Evolutionary conservation across 1,139 yeast species (phyloP).

Genomic region (Groenewaldozyma auringiensis): DNA sequence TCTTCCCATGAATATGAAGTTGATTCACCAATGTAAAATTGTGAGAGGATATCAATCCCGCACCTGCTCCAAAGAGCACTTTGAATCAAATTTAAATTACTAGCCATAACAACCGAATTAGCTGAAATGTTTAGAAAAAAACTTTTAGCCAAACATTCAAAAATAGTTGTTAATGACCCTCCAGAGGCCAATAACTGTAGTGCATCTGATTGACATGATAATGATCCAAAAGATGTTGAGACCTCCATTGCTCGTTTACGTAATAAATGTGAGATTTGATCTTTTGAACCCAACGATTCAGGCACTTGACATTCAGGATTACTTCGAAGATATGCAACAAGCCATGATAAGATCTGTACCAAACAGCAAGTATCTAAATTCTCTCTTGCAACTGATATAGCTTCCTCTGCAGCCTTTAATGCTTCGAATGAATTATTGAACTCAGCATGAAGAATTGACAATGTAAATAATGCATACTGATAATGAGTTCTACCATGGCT

Average conservation of each 20-base stretch:
- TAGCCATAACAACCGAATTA: constrained; percentile 26
- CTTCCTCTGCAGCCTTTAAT: constrained; percentile 73
- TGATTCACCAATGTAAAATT: constrained; percentile 16
- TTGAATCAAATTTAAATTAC: constrained; percentile 23
- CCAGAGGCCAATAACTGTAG: constrained; percentile 47
- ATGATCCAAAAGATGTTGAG: constrained; percentile 43
- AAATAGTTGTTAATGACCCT: constrained; percentile 36
- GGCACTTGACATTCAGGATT: constrained; percentile 43
- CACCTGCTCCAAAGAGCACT: constrained; percentile 25
- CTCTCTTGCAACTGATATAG: constrained; percentile 82
- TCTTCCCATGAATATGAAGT: constrained; percentile 7
- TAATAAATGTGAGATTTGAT: constrained; percentile 57
- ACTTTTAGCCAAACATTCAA: constrained; percentile 51
- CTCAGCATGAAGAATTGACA: constrained; percentile 70
- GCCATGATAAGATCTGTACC: constrained; percentile 73
- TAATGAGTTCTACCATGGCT: constrained; percentile 54
- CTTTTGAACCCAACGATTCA: constrained; percentile 33
- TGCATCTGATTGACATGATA: constrained; percentile 55
- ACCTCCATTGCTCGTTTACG: constrained; percentile 52
- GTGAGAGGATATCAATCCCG: constrained; percentile 19
- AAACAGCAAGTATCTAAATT: constrained; percentile 68
- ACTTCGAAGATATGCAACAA: constrained; percentile 59
- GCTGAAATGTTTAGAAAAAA: constrained; percentile 41
- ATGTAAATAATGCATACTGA: constrained; percentile 73
- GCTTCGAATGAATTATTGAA: constrained; percentile 74